Base-by-base conservation (phyloP, 495 filamentous ascomycete species). In the Penicillium soppii region DNA sequence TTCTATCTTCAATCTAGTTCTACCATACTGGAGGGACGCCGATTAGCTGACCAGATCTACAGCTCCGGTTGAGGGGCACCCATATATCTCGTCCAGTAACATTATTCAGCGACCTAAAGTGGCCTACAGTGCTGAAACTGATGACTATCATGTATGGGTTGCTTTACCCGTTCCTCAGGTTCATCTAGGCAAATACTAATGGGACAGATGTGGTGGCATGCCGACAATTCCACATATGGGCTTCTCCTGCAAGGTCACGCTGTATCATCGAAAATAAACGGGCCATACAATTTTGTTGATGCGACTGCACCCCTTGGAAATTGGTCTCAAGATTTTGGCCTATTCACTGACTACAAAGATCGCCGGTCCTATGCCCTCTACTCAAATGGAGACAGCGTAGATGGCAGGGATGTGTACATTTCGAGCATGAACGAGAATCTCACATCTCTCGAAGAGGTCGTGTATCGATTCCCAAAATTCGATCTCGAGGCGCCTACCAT, bases 51-150 rank as follows among this genome's bases (percentile, higher is more conserved):
- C 19, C 12, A 43, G 8, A 10, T 19, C 1, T 35, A 17, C 1
- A 65, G 61, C 53, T 30, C 61, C 61, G 5, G 35, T 65, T 9
- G 47, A 61, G 40, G 55, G 58, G 15, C 58, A 65, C 20, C 42
- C 49, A 5, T 65, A 61, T 22, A 61, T 65, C 21, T 61, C 61
- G 5, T 38, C 58, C 1, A 40, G 53, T 16, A 33, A 54, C 35
- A 43, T 65, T 5, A 65, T 65, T n/a, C 61, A 65, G 30, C 58
- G 61, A 21, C 61, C 61, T 7, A 65, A 65, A 39, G 61, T 65
- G 7, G 58, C 55, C 16, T 65, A 61, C 47, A 61, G 61, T 30
- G 38, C 57, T 1, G 55, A 61, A 13, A 47, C 61, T 1, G 49
- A 51, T 5, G 49, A 61, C 10, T 65, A 61, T 48, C 61, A 65